Percentiles rank a stretch among this genome's conserved stretches.
Evolutionary conservation across 345 rosid species (phyloP).

Genomic region (Orychophragmus violaceus): DNA sequence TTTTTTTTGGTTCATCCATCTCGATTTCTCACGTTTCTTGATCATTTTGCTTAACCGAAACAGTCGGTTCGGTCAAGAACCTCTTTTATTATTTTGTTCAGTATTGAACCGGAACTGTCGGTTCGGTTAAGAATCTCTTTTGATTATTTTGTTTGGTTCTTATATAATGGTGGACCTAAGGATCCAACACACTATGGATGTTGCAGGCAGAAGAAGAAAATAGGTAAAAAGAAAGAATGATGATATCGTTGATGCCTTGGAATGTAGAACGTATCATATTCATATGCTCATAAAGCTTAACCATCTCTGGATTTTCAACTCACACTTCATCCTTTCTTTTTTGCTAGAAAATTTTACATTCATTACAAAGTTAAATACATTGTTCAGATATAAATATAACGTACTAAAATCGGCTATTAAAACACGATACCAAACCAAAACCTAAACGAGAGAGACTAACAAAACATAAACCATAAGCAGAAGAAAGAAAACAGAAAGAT

Average conservation of each 20-base stretch:
- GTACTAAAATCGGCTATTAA: no score
- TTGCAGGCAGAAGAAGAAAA: constrained; percentile 13
- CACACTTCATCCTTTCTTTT: constrained; percentile 8
- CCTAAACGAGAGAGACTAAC: no score
- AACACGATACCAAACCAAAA: no score
- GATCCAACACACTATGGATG: constrained; percentile 8
- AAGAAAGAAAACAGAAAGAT: no score
- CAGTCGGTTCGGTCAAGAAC: not conserved
- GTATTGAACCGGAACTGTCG: not conserved
- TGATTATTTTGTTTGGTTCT: not conserved
- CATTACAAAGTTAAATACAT: no score
- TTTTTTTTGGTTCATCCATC: not conserved
- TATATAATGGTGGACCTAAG: constrained; percentile 16
- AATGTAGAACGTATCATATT: constrained; percentile 21
- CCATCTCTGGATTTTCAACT: constrained; percentile 12
- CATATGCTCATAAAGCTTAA: constrained; percentile 10
- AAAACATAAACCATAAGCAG: no score
- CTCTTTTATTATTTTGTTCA: not conserved
- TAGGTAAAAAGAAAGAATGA: not conserved
- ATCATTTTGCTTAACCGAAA: constrained; percentile 11
- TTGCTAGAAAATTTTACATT: no score
- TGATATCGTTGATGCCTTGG: not conserved
- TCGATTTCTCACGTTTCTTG: not conserved
- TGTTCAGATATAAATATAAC: no score
- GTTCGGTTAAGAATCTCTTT: constrained; percentile 3